Evolutionary conservation across 148 eudicot genomes (phyloP).

Genomic region (Vaccinium corymbosum): DNA sequence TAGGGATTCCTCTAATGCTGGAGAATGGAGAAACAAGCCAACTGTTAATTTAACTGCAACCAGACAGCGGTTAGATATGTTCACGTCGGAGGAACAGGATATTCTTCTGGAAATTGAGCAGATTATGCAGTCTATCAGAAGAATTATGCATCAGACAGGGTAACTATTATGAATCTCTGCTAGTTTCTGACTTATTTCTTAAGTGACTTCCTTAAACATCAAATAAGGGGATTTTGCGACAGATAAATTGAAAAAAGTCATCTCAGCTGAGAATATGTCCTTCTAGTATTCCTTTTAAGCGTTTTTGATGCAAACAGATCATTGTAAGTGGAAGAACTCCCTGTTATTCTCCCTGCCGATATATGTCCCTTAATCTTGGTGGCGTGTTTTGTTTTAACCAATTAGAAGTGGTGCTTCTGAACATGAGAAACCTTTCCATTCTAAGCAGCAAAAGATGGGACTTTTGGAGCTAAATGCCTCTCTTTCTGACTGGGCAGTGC

Average conservation of each 20-base stretch:
- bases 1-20: constrained; percentile 58
- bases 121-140: constrained; percentile 59
- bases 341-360: background rate
- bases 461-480: background rate
- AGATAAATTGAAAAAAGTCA: background rate
- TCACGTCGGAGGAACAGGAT: constrained; percentile 77
- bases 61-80: constrained; percentile 55
- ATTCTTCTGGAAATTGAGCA: constrained; percentile 58
- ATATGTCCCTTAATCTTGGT: background rate
- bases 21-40: constrained; percentile 57
- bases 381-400: background rate
- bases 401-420: background rate
- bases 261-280: background rate
- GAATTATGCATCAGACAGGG: constrained; percentile 74
- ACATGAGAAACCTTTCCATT: background rate
- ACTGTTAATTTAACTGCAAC: constrained; percentile 48
- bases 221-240: background rate
- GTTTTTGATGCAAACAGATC: background rate
- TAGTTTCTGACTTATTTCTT: background rate
- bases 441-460: background rate
- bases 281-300: background rate
- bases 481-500: background rate
- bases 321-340: background rate
- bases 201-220: background rate
- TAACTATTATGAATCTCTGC: constrained; percentile 24